Conservation (phyloP, 2,329 filamentous ascomycete genomes). For the Sclerotinia nivalis region DNA sequence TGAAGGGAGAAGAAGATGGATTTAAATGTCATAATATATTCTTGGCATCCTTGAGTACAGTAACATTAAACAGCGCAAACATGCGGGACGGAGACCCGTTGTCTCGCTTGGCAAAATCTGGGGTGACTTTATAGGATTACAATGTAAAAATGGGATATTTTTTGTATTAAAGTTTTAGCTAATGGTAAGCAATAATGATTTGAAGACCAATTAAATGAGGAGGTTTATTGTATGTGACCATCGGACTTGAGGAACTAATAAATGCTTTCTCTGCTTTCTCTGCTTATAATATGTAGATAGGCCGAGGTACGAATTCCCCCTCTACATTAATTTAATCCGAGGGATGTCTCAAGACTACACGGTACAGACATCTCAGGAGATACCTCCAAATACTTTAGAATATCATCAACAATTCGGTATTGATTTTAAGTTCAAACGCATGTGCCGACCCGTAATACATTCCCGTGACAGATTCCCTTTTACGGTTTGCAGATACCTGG, state of each 20-base stretch:
- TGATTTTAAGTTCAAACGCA: neutral
- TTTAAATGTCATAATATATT: constrained; percentile 25
- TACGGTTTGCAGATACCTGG: neutral
- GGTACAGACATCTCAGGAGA: neutral
- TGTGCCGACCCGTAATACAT: neutral
- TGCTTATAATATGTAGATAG: too few species aligned
- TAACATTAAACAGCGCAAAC: neutral
- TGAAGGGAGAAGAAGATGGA: constrained; percentile 16
- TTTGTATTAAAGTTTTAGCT: neutral
- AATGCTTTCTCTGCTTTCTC: too few species aligned
- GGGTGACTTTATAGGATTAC: constrained; percentile 18
- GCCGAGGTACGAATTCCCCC: too few species aligned
- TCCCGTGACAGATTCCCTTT: neutral
- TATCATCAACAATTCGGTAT: neutral
- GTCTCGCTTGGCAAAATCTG: constrained; percentile 23
- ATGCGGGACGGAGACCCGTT: constrained; percentile 18
- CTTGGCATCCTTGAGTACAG: constrained; percentile 1
- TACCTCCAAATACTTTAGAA: neutral
- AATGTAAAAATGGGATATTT: neutral
- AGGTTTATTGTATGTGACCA: too few species aligned
- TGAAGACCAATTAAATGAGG: neutral
- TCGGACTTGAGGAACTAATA: too few species aligned
- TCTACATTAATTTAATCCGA: too few species aligned
- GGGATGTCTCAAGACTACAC: too few species aligned
- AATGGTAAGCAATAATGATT: neutral